These are phyloP conservation scores for Tremella fuciformis DNA, from an alignment of 768 basidiomycete genomes.

Conservation along the genomic window DNA sequence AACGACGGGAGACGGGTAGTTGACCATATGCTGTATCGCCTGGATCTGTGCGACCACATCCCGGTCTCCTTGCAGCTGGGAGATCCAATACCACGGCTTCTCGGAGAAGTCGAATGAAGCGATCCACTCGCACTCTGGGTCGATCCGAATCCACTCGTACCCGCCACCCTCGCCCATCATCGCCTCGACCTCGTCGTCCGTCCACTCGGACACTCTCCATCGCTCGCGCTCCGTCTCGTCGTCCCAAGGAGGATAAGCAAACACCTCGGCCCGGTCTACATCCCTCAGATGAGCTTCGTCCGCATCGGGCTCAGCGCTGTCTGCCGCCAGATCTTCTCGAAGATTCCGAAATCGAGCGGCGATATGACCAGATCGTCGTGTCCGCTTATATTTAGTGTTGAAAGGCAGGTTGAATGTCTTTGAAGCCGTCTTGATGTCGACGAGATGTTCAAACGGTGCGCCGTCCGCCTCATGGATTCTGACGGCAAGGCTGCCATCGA, in stretches of 20 bases:
- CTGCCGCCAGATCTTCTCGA: slow-evolving; percentile 36
- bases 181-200: slow-evolving; percentile 85
- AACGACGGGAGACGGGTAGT: slow-evolving; percentile 45
- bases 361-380: slow-evolving; percentile 36
- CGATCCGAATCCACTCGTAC: slow-evolving; percentile 99
- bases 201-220: slow-evolving; percentile 98
- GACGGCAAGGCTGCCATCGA: slow-evolving; percentile 98
- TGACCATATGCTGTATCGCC: slow-evolving; percentile 80
- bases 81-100: slow-evolving; percentile 96
- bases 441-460: slow-evolving; percentile 95
- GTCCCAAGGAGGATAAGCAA: slow-evolving; percentile 93
- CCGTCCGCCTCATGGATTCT: slow-evolving; percentile 99
- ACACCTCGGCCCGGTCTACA: slow-evolving; percentile 57
- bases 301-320: slow-evolving; percentile 22
- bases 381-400: slow-evolving; percentile 58
- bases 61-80: slow-evolving; percentile 87
- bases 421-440: slow-evolving; percentile 79
- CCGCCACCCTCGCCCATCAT: slow-evolving; percentile 81
- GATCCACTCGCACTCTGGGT: slow-evolving; percentile 99
- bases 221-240: slow-evolving; percentile 61
- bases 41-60: slow-evolving; percentile 97
- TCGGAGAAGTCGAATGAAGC: slow-evolving; percentile 70
- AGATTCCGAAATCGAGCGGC: slow-evolving; percentile 39
- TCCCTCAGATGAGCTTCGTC: slow-evolving; percentile 27
- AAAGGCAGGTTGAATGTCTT: slow-evolving; percentile 98